These are phyloP conservation scores for Mycena galopus DNA, from an alignment of 768 basidiomycete species.

Conservation along the genomic window DNA sequence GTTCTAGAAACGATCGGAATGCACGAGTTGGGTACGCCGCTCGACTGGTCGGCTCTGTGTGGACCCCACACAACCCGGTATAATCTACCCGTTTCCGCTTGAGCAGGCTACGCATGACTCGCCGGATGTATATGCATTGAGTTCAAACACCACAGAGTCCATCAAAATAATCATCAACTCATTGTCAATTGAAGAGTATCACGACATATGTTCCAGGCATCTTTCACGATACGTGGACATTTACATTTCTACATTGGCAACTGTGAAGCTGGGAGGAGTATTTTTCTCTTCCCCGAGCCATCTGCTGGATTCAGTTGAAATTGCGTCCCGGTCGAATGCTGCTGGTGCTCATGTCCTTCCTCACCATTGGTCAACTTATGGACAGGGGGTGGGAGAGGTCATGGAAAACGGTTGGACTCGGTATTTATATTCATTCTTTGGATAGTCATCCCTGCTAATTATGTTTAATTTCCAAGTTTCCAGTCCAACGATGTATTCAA, in stretches of 20 bases:
- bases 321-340: background rate
- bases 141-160: background rate
- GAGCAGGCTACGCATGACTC: too few relatives aligned
- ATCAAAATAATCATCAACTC: background rate
- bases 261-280: background rate
- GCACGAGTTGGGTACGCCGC: conserved; percentile 3
- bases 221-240: background rate
- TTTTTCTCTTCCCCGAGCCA: background rate
- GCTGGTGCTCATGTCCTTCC: background rate
- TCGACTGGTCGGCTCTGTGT: too few relatives aligned
- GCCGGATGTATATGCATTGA: background rate
- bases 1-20: background rate
- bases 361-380: background rate
- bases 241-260: background rate
- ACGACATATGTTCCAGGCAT: background rate
- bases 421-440: too few relatives aligned
- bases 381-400: too few relatives aligned
- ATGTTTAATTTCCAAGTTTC: background rate
- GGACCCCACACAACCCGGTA: background rate
- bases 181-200: background rate
- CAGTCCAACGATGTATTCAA: background rate
- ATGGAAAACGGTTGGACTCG: too few relatives aligned
- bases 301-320: background rate
- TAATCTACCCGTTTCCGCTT: too few relatives aligned
- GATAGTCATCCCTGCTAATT: background rate